phyloP scores from a whole-genome alignment of 257 asterid genomes.

The Solanum virginianum region DNA sequence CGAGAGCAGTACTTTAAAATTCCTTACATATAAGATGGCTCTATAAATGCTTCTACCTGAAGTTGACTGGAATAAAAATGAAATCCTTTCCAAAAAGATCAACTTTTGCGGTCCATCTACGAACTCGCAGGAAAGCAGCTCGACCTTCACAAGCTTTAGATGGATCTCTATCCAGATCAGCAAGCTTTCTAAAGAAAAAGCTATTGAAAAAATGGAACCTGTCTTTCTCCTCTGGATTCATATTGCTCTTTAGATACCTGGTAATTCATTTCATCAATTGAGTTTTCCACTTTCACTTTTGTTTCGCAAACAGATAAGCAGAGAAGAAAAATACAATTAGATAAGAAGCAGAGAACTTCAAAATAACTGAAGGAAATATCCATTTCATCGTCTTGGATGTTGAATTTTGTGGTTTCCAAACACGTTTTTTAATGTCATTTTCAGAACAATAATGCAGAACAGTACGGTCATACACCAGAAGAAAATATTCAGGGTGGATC shows the following conservation, averaged over 20 bases:
- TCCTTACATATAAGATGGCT: not conserved
- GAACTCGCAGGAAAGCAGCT: slow-evolving; percentile 57
- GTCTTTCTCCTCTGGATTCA: slow-evolving; percentile 34
- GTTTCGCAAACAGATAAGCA: not conserved
- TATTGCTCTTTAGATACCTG: slow-evolving; percentile 56
- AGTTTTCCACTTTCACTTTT: not conserved
- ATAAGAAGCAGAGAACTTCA: not conserved
- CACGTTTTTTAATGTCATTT: not conserved
- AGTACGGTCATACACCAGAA: not conserved
- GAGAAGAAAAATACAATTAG: not conserved
- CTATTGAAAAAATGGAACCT: slow-evolving; percentile 81
- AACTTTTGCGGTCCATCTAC: slow-evolving; percentile 80
- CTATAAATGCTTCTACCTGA: slow-evolving; percentile 45
- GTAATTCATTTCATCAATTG: slow-evolving; percentile 1
- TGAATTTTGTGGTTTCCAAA: not conserved
- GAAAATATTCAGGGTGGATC: not conserved
- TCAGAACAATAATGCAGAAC: not conserved
- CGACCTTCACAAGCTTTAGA: slow-evolving; percentile 36
- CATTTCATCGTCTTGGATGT: not conserved
- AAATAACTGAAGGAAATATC: not conserved
- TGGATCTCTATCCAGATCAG: slow-evolving; percentile 33
- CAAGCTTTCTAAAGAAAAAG: slow-evolving; percentile 86
- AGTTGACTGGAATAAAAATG: slow-evolving; percentile 79
- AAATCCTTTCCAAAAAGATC: slow-evolving; percentile 67
- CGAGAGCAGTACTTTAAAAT: slow-evolving; percentile 8